Base-by-base conservation (phyloP, 2,329 filamentous ascomycete species). In the Talaromyces sp. region DNA sequence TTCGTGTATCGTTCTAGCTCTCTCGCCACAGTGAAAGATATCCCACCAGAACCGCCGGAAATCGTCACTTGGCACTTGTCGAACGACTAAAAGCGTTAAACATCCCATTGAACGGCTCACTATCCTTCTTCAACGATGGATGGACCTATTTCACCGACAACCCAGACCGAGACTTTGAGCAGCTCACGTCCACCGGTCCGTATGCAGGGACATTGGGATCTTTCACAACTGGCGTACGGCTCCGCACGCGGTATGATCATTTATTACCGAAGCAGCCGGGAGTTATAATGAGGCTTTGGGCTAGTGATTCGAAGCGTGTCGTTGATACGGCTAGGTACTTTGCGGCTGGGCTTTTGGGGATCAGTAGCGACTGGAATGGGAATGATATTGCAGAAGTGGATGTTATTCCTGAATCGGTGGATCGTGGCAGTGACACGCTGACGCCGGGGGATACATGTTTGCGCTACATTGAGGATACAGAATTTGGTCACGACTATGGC, bases 1-100 rank as follows among this genome's bases (percentile, higher is more conserved):
- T 41, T 39, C 1, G 9, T 37, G 14, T 7, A 6, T 27, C 7
- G 27, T 33, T 58, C 16, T 60, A 85, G 83, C 82, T 87, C 76
- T 83, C 85, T 22, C 79, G 85, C 47, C 85, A 87, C 75, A 83
- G 78, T 24, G 85, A 86, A 70, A 76, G 85, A 70, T 87, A 85
- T 73, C 85, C 85, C 0, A 87, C 84, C 0, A 72, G 72, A 41
- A 79, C 74, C 66, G 81, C 82, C 47, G 84, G 83, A 33, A 73
- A 69, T 57, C 79, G 84, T 71, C 72, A 85, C 81, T 76, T 82
- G 41, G 72, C 77, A 10, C 76, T 87, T 10, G 74, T 85, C 4
- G 69, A 81, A 9, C 79, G 80, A 19, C 78, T 87, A 56, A 79
- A 79, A 56, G 69, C 73, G 16, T 72, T 77, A 33, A 75, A 77